Base-by-base conservation (phyloP, 2,329 filamentous ascomycete genomes). In the Penicillium decumbens region DNA sequence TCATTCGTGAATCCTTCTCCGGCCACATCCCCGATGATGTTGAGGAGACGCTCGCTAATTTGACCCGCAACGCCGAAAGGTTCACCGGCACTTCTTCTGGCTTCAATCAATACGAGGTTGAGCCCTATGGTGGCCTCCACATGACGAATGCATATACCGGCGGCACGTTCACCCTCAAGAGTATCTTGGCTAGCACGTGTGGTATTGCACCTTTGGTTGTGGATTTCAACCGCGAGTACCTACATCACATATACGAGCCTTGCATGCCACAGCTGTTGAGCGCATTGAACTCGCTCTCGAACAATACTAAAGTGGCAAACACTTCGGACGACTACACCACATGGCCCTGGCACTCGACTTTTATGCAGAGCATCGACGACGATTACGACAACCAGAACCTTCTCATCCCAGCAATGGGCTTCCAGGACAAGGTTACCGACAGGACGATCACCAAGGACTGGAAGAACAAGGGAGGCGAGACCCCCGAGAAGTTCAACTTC, bases 111-210 rank as follows among this genome's bases (percentile, higher is more conserved):
- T 48, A 57, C n/a, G 25, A 23, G 3, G 41, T 51, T 6, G 18
- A 58, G 33, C 54, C 60, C 1, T 65, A 63, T 20, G 72, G 73
- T 13, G 73, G 72, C 15, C 60, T 75, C 41, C 69, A 63, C 43
- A 70, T 66, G 15, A 68, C 70, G 9, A 55, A 64, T 30, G 71
- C 69, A 1, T 68, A 71, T 42, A 73, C 73, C 0, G 61, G 69
- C 0, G 64, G 63, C 6, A 74, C 72, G 0, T 74, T 72, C 30
- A 75, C 72, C 0, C 60, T 73, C n/a, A 75, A 75, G 55, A 74
- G 71, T 49, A 52, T 74, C 9, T 55, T 64, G 1, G 72, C 64
- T 1, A 69, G 67, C 25, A 49, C 72, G 2, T 75, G 72, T 39
- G 72, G 72, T 12, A 49, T 72, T 4, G 56, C 61, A 0, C 73